phyloP scores from a whole-genome alignment of 108 stramenopile species.

The Fistulifera solaris region DNA sequence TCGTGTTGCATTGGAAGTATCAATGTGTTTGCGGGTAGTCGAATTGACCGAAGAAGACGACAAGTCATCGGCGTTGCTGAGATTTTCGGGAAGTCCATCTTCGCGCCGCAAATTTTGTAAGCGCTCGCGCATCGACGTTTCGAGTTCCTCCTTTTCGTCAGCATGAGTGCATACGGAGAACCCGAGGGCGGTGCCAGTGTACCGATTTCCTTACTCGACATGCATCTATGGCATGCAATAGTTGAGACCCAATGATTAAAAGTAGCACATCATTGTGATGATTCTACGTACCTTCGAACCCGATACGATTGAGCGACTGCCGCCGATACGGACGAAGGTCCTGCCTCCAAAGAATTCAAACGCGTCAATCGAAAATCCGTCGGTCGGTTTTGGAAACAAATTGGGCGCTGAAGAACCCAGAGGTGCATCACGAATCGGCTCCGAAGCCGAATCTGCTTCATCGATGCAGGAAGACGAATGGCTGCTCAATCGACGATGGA shows the following conservation, averaged over 20 bases:
- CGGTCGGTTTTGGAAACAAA: neutral
- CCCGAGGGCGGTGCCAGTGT: slow-evolving; percentile 7
- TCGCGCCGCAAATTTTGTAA: neutral
- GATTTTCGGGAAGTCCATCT: neutral
- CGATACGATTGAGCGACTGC: neutral
- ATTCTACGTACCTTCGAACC: neutral
- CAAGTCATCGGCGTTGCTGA: neutral
- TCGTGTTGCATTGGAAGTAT: slow-evolving; percentile 12
- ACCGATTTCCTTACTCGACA: slow-evolving; percentile 11
- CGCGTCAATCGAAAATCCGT: neutral
- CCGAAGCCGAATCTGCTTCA: slow-evolving; percentile 3
- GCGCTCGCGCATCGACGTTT: slow-evolving; percentile 7
- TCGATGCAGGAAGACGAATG: neutral
- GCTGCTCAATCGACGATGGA: neutral
- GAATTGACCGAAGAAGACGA: neutral
- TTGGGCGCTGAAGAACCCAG: slow-evolving; percentile 2
- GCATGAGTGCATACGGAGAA: slow-evolving; percentile 9
- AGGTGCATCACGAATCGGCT: neutral
- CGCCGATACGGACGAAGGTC: neutral
- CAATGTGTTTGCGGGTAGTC: neutral
- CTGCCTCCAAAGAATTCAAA: neutral
- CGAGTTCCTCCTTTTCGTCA: slow-evolving; percentile 6
- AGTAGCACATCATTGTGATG: neutral
- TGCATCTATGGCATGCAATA: neutral
- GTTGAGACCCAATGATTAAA: neutral